Base-by-base conservation (phyloP, 2,329 filamentous ascomycete species). In the Sporothrix pallida region DNA sequence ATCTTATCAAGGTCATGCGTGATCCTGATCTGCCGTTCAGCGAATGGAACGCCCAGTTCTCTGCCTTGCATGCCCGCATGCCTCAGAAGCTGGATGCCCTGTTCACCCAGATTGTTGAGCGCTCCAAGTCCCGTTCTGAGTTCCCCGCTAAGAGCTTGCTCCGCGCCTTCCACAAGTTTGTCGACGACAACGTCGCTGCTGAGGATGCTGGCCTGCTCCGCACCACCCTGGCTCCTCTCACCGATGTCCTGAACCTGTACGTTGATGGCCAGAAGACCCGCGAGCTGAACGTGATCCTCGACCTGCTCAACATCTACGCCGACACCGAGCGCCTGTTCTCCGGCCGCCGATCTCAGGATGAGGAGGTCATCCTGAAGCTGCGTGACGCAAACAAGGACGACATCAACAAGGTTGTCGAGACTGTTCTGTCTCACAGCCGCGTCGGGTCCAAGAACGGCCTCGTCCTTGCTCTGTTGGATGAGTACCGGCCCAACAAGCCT, bases 311-410 rank as follows among this genome's bases (percentile, higher is more conserved):
- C 76, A 86, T 92, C 79, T 99, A 97, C 85, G 92, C 89, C 79
- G 87, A 91, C 42, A 91, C 97, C 9, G 96, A 99, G 87, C 89
- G 88, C 76, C 88, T 97, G 58, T 99, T 99, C 86, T 93, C 93
- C 52, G 92, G 92, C 67, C 91, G 93, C 76, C 92, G 92, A 76
- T 88, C 88, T 76, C 93, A 97, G 78, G 95, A 98, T 77, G 96
- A 99, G 81, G 94, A 97, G 79, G 94, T 97, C 76, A 91, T 99
- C 75, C 88, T 99, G 71, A 93, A 92, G 82, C 92, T 99, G 17
- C 92, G 96, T 86, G 96, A 99, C 77, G 93, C 97, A 85, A 92
- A 99, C 87, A 98, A 95, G 86, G 96, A 98, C 48, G 93, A 97
- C 80, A 92, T 97, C 77, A 82, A 87, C 78, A 92, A 91, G 81